phyloP scores from a whole-genome alignment of 345 rosid species.

The Salix brachista region DNA sequence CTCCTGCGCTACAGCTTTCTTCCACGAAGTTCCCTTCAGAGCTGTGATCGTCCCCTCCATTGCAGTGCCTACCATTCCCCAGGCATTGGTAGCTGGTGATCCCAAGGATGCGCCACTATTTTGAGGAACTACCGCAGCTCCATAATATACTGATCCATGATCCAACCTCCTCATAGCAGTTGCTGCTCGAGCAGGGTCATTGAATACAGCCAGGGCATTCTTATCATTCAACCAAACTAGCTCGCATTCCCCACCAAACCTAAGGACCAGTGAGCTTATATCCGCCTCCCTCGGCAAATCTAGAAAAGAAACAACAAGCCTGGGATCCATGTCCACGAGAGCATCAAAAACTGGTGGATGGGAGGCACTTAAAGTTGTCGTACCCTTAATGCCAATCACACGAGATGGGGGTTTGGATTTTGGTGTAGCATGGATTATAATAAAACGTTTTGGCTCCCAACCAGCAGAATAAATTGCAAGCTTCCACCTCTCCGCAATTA shows the following conservation, averaged over 20 bases:
- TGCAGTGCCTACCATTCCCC: slow-evolving; percentile 47
- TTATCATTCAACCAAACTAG: slow-evolving; percentile 91
- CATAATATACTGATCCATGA: slow-evolving; percentile 74
- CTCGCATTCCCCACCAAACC: slow-evolving; percentile 97
- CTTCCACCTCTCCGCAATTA: slow-evolving; percentile 97
- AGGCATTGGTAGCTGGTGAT: slow-evolving; percentile 43
- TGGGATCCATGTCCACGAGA: slow-evolving; percentile 87
- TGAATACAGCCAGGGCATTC: slow-evolving; percentile 85
- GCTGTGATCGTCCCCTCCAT: slow-evolving; percentile 30
- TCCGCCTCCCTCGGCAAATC: slow-evolving; percentile 91
- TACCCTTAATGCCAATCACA: slow-evolving; percentile 65
- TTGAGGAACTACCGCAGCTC: slow-evolving; percentile 56
- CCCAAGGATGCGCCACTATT: slow-evolving; percentile 30
- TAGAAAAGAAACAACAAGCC: slow-evolving; percentile 80
- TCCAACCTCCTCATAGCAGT: slow-evolving; percentile 98
- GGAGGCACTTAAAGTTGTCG: slow-evolving; percentile 31
- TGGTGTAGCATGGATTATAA: slow-evolving; percentile 63
- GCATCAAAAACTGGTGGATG: slow-evolving; percentile 71
- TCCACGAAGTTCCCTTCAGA: slow-evolving; percentile 71
- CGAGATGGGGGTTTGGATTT: slow-evolving; percentile 82
- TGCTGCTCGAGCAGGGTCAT: slow-evolving; percentile 91
- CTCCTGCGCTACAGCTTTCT: slow-evolving; percentile 70
- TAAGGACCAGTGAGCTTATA: slow-evolving; percentile 70
- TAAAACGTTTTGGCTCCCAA: slow-evolving; percentile 93
- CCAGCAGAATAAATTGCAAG: slow-evolving; percentile 70